Evolutionary conservation across 805 yeast species (phyloP), one percentile per base, ranked within the genome.

Genomic region (Candida chauliodis): DNA sequence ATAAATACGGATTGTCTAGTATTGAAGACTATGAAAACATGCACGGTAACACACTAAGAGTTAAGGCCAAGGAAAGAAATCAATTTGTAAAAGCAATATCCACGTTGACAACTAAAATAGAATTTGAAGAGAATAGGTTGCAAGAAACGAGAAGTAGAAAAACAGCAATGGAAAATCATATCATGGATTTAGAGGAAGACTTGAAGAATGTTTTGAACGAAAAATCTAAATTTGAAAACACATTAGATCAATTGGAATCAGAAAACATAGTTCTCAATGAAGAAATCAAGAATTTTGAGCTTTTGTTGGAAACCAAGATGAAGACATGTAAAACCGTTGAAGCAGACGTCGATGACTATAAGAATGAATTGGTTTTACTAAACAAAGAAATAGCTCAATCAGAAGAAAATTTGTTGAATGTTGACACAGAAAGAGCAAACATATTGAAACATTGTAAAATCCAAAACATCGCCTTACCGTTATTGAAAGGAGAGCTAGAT

Each of bases 361-460:
- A 62, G 39, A 27, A 43, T 4, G 71, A 71, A 20, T 43, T 70
- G 2, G 44, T 48, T 3, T 41, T 48, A 30, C 10, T 51, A 29
- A 44, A 54, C 45, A 62, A 70, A 51, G 55, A 63, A 46, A 43
- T 68, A 33, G 61, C 66, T 3, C 56, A 55, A 6, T 47, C 66
- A 5, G 80, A 78, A 47, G 87, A 79, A 46, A 71, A 69, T 18
- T 49, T 76, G 5, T 79, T 80, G 27, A 74, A 73, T 41, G 50
- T 68, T 4, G 77, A 74, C 42, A 53, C 76, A 22, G 85, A 79
- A 35, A 74, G 81, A 50, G 61, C 77, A 7, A 74, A 76, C 45
- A 63, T 77, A 14, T 66, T 89, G 43, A 79, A 81, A 45, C 78
- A 76, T 45, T 85, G 95, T 59, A 86, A 84, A 50, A 72, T 90